Conservation (phyloP, 768 basidiomycete genomes). For the Gymnopilus dilepis region DNA sequence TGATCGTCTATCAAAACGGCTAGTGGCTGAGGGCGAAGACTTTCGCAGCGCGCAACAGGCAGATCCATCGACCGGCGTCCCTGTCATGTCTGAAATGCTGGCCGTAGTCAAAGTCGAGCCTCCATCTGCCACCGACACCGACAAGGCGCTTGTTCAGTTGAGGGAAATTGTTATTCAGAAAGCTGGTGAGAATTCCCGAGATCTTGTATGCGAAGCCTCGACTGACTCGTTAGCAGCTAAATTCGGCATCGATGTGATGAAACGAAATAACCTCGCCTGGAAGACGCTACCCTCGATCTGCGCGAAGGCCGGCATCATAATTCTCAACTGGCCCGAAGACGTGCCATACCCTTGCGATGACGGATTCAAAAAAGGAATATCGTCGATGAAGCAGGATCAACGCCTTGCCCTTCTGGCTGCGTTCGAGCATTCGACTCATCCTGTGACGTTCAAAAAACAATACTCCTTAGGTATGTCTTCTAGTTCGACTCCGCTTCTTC, state of each 20-base stretch:
- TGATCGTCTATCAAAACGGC: constrained; percentile 6
- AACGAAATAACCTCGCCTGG: background rate
- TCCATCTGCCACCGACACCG: background rate
- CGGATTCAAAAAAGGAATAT: constrained; percentile 1
- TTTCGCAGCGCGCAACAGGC: background rate
- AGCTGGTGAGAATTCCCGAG: background rate
- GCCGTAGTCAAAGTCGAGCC: background rate
- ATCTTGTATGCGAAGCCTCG: background rate
- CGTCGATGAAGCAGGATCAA: background rate
- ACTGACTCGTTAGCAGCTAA: background rate
- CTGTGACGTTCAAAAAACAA: background rate
- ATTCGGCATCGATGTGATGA: background rate
- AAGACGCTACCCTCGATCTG: background rate
- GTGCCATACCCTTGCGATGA: constrained; percentile 10
- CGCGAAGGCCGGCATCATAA: constrained; percentile 2
- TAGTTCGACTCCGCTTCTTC: too few relatives aligned
- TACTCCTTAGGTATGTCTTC: background rate
- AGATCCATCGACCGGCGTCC: background rate
- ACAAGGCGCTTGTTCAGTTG: background rate
- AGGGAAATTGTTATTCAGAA: constrained; percentile 5
- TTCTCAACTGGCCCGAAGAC: constrained; percentile 15
- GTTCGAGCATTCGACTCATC: constrained; percentile 7
- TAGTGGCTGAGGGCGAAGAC: background rate
- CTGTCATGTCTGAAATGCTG: background rate
- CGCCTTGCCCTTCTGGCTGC: constrained; percentile 1